Percentiles rank a stretch among this genome's conserved stretches.
These are phyloP conservation scores for Kondoa subrosea DNA, from an alignment of 768 basidiomycete genomes.

Conservation along the genomic window DNA sequence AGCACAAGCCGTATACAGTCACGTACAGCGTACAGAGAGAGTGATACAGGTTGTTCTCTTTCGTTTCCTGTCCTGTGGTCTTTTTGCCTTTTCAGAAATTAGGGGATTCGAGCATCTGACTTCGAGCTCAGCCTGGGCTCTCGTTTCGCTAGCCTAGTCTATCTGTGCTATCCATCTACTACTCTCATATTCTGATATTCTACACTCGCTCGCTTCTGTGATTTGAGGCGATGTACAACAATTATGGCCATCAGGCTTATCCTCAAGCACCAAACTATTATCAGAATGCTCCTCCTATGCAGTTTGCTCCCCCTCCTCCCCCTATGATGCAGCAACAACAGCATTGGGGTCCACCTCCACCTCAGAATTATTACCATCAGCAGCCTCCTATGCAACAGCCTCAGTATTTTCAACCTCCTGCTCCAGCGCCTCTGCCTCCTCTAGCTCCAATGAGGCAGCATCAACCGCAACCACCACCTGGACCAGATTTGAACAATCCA, in stretches of 20 bases:
- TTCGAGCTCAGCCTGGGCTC: too few species aligned
- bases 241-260: not conserved
- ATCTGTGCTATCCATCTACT: not conserved
- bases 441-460: conserved; percentile 2
- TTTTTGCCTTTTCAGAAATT: too few species aligned
- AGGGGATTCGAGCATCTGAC: too few species aligned
- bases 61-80: too few species aligned
- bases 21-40: too few species aligned
- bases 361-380: conserved; percentile 11
- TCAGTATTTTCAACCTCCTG: conserved; percentile 2
- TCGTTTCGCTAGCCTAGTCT: too few species aligned
- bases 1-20: too few species aligned
- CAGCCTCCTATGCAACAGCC: conserved; percentile 11
- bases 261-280: not conserved
- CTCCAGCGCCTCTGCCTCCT: not conserved
- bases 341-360: conserved; percentile 6
- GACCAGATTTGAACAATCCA: conserved; percentile 38
- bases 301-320: not conserved
- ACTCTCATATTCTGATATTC: not conserved
- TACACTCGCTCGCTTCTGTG: not conserved
- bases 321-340: conserved; percentile 10
- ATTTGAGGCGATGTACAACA: conserved; percentile 4
- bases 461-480: conserved; percentile 18
- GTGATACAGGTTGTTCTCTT: too few species aligned
- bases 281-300: not conserved